Evolutionary conservation across 805 yeast species (phyloP).

Genomic region (Yamadazyma philogaea): DNA sequence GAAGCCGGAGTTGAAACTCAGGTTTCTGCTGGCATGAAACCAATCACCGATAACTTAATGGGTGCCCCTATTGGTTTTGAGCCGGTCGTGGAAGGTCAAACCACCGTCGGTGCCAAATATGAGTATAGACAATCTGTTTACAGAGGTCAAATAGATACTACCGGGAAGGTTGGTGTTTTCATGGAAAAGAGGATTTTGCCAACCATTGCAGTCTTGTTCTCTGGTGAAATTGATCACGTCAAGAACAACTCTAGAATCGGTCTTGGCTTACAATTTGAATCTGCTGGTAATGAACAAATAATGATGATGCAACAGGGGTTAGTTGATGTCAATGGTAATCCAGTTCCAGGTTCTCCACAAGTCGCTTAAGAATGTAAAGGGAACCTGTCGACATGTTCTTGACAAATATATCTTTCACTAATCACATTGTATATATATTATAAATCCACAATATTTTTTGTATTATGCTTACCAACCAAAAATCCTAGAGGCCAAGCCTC

Average conservation of each 20-base stretch:
- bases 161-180: slow-evolving; percentile 87
- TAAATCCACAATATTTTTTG: background rate
- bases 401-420: slow-evolving; percentile 2
- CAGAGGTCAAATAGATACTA: slow-evolving; percentile 90
- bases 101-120: slow-evolving; percentile 94
- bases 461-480: slow-evolving; percentile 35
- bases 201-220: slow-evolving; percentile 80
- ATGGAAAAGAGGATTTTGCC: slow-evolving; percentile 93
- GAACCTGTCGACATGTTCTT: slow-evolving; percentile 2
- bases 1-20: slow-evolving; percentile 94
- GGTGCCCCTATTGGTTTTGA: slow-evolving; percentile 79
- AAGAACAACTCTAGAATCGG: slow-evolving; percentile 74
- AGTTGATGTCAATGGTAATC: slow-evolving; percentile 80
- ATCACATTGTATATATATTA: slow-evolving; percentile 7
- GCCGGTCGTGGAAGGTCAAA: slow-evolving; percentile 83
- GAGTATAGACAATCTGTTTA: slow-evolving; percentile 95
- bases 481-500: slow-evolving; percentile 27
- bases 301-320: slow-evolving; percentile 88
- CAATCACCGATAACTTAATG: slow-evolving; percentile 70
- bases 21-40: slow-evolving; percentile 70
- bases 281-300: slow-evolving; percentile 90
- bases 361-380: slow-evolving; percentile 16
- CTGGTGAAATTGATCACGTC: slow-evolving; percentile 89
- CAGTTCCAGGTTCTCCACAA: slow-evolving; percentile 76
- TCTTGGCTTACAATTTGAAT: slow-evolving; percentile 92